A percentile compares a stretch with the other conserved stretches of the same genome.
Evolutionary conservation across 345 rosid species (phyloP).

Genomic region (Bruguiera parviflora): DNA sequence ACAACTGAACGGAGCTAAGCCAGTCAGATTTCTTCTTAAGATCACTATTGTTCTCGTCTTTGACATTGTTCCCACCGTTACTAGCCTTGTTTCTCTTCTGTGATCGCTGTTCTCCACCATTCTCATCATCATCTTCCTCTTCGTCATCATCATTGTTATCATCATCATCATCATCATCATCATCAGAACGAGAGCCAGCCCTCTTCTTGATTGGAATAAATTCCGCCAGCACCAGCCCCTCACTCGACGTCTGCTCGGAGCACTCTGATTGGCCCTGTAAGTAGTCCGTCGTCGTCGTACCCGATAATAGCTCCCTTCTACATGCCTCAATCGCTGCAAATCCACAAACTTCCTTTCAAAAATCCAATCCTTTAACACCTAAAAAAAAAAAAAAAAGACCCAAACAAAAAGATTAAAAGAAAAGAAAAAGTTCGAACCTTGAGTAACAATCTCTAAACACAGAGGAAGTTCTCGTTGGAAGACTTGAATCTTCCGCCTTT

Average conservation of each 20-base stretch:
- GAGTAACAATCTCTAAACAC: constrained; percentile 84
- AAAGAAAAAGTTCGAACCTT: constrained; percentile 40
- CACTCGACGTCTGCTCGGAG: constrained; percentile 81
- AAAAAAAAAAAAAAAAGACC: neutral
- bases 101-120: constrained; percentile 35
- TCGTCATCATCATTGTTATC: too few relatives aligned
- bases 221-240: constrained; percentile 68
- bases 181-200: constrained; percentile 26
- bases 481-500: constrained; percentile 82
- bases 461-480: constrained; percentile 94
- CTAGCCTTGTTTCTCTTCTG: constrained; percentile 21
- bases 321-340: constrained; percentile 78
- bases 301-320: constrained; percentile 58
- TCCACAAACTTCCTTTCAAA: neutral
- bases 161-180: constrained; percentile 24
- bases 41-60: constrained; percentile 20
- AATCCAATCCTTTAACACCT: neutral
- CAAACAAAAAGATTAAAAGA: neutral
- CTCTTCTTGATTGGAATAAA: constrained; percentile 78
- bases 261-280: constrained; percentile 68
- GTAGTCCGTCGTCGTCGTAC: constrained; percentile 43
- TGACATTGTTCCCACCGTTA: constrained; percentile 18
- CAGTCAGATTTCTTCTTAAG: constrained; percentile 77
- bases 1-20: constrained; percentile 96
- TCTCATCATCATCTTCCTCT: constrained; percentile 11